Base-by-base conservation (phyloP, 2,329 filamentous ascomycete species). In the Parastagonospora avenae region DNA sequence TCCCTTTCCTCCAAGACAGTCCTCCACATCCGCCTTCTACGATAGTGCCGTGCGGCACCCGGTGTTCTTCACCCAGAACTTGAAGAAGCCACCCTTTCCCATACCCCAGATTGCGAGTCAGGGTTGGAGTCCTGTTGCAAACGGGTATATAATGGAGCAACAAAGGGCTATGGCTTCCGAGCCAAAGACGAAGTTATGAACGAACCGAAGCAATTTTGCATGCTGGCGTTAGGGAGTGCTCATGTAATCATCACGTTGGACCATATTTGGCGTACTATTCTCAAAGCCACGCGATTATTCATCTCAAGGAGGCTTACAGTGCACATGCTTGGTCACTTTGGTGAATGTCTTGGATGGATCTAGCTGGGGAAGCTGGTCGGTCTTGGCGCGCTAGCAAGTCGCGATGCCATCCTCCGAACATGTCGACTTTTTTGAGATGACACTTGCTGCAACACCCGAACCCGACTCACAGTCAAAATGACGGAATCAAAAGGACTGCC, bases 11-110 rank as follows among this genome's bases (percentile, higher is more conserved):
- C 49, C 64, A n/a, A 12, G 54, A 50, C 59, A 62, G 33, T 42
- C 48, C 6, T 46, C 60, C 8, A 32, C 59, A 33, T 55, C 59
- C 2, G 46, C 30, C 42, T 39, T 69, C 4, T 82, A 81, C 65
- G 80, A 88, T 67, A 77, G 83, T 8, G 84, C 88, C 1, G 79
- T 78, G 33, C 76, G 83, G 24, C 89, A 92, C 59, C 89, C 89
- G 0, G 89, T 91, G 1, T 92, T 92, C 74, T 91, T 92, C 75
- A 89, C 88, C 0, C 77, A 83, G 28, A 79, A 80, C 44, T 74
- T 90, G 43, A 82, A 81, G 50, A 83, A 80, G 61, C 79, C 82
- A 2, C 81, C 85, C 4, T 76, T 80, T 16, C 67, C 75, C 0
- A 61, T 78, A 50, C 74, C 73, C 10, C 57, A 70, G 12, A 54